phyloP scores from a whole-genome alignment of 1,284 basidiomycete genomes.

The Pisolithus thermaeus region DNA sequence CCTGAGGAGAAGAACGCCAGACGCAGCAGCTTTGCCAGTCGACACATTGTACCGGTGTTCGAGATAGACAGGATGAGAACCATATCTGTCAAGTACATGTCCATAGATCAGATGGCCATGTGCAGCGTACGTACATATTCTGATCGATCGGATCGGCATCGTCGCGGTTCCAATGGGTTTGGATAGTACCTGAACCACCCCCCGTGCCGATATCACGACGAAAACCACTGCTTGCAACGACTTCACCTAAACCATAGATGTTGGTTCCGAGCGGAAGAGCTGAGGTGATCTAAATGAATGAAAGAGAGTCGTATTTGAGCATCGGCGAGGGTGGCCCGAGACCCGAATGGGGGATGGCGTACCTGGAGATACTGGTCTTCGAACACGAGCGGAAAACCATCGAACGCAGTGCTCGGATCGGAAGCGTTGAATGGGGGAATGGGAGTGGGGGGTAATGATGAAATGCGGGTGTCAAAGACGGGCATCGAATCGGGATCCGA shows the following conservation, averaged over 20 bases:
- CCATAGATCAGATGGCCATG: background rate
- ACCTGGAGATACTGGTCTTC: constrained; percentile 67
- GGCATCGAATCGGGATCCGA: constrained; percentile 50
- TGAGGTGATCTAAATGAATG: constrained; percentile 49
- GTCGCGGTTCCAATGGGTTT: constrained; percentile 69
- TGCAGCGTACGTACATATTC: constrained; percentile 44
- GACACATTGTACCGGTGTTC: constrained; percentile 54
- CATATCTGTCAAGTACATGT: constrained; percentile 39
- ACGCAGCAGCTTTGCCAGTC: constrained; percentile 48
- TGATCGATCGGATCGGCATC: constrained; percentile 52
- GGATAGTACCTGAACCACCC: constrained; percentile 53
- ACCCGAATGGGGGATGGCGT: background rate
- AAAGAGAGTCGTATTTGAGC: background rate
- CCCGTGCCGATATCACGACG: constrained; percentile 52
- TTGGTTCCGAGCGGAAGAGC: constrained; percentile 61
- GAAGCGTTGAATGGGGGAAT: constrained; percentile 41
- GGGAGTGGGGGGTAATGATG: constrained; percentile 51
- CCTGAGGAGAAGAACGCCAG: constrained; percentile 68
- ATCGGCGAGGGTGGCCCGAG: background rate
- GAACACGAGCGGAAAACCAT: constrained; percentile 65
- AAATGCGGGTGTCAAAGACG: constrained; percentile 68
- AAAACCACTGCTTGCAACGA: constrained; percentile 62
- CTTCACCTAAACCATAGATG: constrained; percentile 76
- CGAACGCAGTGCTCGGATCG: constrained; percentile 47
- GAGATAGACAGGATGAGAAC: constrained; percentile 63